Base-by-base conservation (phyloP, 805 yeast genomes). In the Ogataea zsoltii region DNA sequence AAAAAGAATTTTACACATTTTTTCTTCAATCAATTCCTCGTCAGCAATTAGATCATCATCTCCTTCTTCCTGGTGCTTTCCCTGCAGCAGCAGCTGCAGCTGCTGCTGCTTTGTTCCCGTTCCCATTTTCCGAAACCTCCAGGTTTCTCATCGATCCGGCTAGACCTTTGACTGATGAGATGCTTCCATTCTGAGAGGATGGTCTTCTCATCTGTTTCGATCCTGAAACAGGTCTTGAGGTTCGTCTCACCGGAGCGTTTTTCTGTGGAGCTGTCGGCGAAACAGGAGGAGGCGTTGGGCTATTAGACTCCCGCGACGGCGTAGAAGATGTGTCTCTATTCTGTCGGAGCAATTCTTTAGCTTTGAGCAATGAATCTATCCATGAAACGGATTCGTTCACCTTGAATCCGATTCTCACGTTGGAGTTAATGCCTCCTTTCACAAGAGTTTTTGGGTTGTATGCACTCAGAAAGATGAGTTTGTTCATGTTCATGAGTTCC, bases 281-380 rank as follows among this genome's bases (percentile, higher is more conserved):
- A 14, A 19, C 14, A n/a, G 49, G 42, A 25, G 40, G 28, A 17
- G 46, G 42, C 7, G 45, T 29, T 1, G 49, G 41, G 14, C 30
- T 32, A 12, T 33, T 44, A 21, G 37, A 19, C 15, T 35, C 36
- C 14, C 41, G 41, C 16, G 46, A 28, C 4, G 15, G 25, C n/a
- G 15, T 31, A 13, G 37, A 23, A 15, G 42, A 17, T 10, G 16
- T 19, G 29, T 47, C 47, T 26, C 50, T 57, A 44, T 65, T 58
- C 60, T 73, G 57, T 34, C 60, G 58, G 38, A 77, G 66, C 56
- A 82, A 56, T 39, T 82, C 80, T 53, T 84, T 82, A 2, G 89
- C 87, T 51, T 77, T 76, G 51, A 85, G 67, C 46, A 85, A 70
- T 41, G 89, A 77, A 38, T 83, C 85, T 12, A 85, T 82, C 92